Base-by-base conservation (phyloP, 2,329 filamentous ascomycete species). In the Elsinoe arachidis region DNA sequence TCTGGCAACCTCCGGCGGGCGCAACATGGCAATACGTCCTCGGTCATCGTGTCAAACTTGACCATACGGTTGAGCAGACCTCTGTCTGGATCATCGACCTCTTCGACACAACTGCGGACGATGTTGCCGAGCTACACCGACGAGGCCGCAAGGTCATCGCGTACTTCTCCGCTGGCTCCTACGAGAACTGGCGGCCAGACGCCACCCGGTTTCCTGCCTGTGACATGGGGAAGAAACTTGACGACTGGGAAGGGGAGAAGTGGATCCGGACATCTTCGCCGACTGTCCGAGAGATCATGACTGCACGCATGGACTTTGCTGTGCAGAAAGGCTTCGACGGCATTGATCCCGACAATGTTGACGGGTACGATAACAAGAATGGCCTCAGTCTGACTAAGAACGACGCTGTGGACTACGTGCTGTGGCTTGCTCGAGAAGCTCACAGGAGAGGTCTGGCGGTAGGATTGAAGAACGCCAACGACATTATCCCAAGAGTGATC, bases 101-200 rank as follows among this genome's bases (percentile, higher is more conserved):
- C 11, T 82, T 85, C 68, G 73, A 78, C 58, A 80, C 79, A 53
- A 68, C 72, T 4, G 70, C 73, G 14, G 65, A 69, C 5, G 75
- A 71, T 1, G 79, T 84, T 49, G 60, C 68, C 2, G 66, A 68
- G 5, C 71, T 85, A 11, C 78, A 83, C 41, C 61, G 63, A 2
- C 64, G 75, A 26, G 79, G 77, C 7, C 80, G 80, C 65, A 82
- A 80, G 60, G 80, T 88, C 55, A 83, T 89, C 59, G 90, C 86
- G 73, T 90, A 90, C 71, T 89, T 89, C 72, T 85, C 82, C 54
- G 85, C 84, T 0, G 86, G 86, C 1, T 84, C 80, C 3, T 55
- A 55, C 63, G 86, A 90, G 69, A 67, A 81, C 53, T 81, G 78
- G 73, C 77, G 86, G 2, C 70, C 76, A 0, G 86, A 89, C 65